Base-by-base conservation (phyloP, 441 rosid genomes). In the Populus hybrid region DNA sequence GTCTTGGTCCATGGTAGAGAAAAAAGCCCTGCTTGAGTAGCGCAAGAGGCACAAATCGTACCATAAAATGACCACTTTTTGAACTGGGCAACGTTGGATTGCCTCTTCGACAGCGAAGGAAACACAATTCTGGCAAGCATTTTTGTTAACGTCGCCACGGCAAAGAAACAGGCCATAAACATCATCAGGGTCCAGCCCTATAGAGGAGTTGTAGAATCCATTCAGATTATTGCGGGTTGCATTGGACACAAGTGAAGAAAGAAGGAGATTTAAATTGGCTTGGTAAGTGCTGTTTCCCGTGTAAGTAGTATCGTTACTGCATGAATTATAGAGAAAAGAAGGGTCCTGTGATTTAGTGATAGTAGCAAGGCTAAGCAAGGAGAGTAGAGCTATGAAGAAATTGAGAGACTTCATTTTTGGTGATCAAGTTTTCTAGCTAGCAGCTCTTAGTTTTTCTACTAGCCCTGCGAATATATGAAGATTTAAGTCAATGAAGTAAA, bases 141-240 rank as follows among this genome's bases (percentile, higher is more conserved):
- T 70, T 6, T 68, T 21, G 20, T 71, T 18, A 42, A 79, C 67
- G 12, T 86, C 89, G 2, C 84, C 88, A 0, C 87, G 79, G 76
- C 91, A 88, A 7, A 88, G 86, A 67, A 80, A 86, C 35, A 82
- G 76, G n/a, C 83, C 85, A 29, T 79, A 78, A n/a, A 81, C 72
- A 7, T 9, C 64, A 10, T 82, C 78, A 1, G 73, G 77, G 23
- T 64, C 74, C 31, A 31, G 81, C 0, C 77, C 76, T 5, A 29
- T 2, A 12, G 71, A 72, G 18, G 64, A 16, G 50, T 69, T 79
- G 76, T 79, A 64, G 68, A 77, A 84, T 6, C 81, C 81, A 8
- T 24, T 18, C 36, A 14, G 28, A 35, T 24, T 36, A 61, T 10
- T 61, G 61, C 18, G 21, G 64, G 61, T 76, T 12, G 74, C 71